Evolutionary conservation across 2,329 filamentous ascomycete genomes (phyloP), one percentile per base, ranked within the genome.

Genomic region (Diplodia corticola): DNA sequence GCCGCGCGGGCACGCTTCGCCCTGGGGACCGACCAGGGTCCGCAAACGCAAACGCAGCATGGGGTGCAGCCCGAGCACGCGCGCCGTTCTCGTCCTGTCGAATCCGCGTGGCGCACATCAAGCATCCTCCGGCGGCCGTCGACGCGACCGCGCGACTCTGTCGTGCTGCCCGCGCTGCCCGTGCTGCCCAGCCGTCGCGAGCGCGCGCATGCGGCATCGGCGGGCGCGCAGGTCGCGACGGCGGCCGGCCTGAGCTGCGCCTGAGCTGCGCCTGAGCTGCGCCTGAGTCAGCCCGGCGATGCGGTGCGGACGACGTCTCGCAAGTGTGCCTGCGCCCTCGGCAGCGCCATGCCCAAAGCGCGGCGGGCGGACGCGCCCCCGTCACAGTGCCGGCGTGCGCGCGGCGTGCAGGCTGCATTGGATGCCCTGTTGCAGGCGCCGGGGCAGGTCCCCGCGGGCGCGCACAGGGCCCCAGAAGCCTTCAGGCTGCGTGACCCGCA

Each of bases 361-460:
- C 51, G 5, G n/a, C 51, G 30, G 51, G 40, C 40, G 37, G 57
- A 61, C 44, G 57, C 57, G 57, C 26, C 44, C 55, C 57, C 33
- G 57, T 61, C 57, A 61, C 57, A 49, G 57, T 61, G 57, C 40
- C 40, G 55, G 37, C 57, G 57, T 61, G 57, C 57, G 48, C 37
- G 37, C 24, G 26, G 22, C 24, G 20, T 57, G 54, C 54, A 44
- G 35, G 40, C 54, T 26, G 20, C 48, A 50, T 50, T 26, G 51
- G 15, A 22, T 24, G n/a, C 30, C 51, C 33, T 57, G 20, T 22
- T 7, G 33, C 20, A 50, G 48, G 22, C 48, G 48, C 48, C 13
- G 48, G 22, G 22, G 22, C 54, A 28, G 54, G 24, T 57, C 54
- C 54, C 54, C 54, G 33, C 33, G 33, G 35, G 20, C 13, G 54